Conservation (phyloP, 257 asterid genomes). For the Galeopsis tetrahit region DNA sequence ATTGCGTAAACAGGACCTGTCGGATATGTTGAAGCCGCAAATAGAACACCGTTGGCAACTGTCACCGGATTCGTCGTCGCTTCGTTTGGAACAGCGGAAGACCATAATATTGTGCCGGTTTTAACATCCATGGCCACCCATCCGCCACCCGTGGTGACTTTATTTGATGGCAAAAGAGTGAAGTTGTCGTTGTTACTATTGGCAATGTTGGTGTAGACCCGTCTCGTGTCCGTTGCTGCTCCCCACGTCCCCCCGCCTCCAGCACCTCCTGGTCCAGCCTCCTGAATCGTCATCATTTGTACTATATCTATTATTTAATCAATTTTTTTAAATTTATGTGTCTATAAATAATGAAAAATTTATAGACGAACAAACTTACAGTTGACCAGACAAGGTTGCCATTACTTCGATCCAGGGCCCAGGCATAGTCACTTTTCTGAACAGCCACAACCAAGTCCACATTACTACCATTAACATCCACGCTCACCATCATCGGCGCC, state of each 20-base stretch:
- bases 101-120: slow-evolving; percentile 50
- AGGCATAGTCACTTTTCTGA: slow-evolving; percentile 60
- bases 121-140: slow-evolving; percentile 59
- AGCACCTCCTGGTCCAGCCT: slow-evolving; percentile 57
- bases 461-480: slow-evolving; percentile 23
- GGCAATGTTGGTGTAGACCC: slow-evolving; percentile 49
- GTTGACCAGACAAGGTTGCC: slow-evolving; percentile 55
- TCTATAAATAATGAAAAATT: too few species aligned
- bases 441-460: slow-evolving; percentile 52
- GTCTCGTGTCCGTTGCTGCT: slow-evolving; percentile 51
- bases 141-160: slow-evolving; percentile 47
- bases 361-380: slow-evolving; percentile 22
- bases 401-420: slow-evolving; percentile 50
- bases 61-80: slow-evolving; percentile 46
- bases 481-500: slow-evolving; percentile 53
- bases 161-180: slow-evolving; percentile 41
- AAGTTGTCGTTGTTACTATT: slow-evolving; percentile 35
- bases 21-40: slow-evolving; percentile 47
- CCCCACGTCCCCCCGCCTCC: slow-evolving; percentile 60
- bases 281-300: slow-evolving; percentile 37
- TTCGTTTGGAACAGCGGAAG: slow-evolving; percentile 49
- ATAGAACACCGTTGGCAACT: slow-evolving; percentile 49
- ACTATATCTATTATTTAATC: not conserved
- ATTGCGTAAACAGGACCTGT: slow-evolving; percentile 54
- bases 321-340: too few species aligned